These are phyloP conservation scores for Xylaria scruposa DNA, from an alignment of 495 filamentous ascomycete species.

Conservation along the genomic window DNA sequence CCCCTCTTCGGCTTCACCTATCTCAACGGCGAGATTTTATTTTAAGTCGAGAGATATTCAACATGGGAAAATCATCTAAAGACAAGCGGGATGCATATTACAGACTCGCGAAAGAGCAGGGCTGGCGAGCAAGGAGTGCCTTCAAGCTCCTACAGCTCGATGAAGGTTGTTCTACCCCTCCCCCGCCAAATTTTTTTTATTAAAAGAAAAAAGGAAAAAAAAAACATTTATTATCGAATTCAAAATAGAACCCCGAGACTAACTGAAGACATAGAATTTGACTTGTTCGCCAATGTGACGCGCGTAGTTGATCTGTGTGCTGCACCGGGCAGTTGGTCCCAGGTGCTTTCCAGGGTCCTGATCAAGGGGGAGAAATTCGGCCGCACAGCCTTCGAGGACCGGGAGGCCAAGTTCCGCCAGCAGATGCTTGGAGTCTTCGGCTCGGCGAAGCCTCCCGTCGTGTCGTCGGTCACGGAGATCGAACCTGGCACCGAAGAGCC, in stretches of 20 bases:
- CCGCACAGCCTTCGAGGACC: conserved; percentile 81
- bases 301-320: conserved; percentile 96
- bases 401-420: conserved; percentile 67
- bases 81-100: conserved; percentile 99
- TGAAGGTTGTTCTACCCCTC: conserved; percentile 58
- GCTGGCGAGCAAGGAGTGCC: conserved; percentile 93
- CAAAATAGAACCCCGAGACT: conserved; percentile 28
- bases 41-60: not conserved
- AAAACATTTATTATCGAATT: not conserved
- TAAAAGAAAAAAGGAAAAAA: too few relatives aligned
- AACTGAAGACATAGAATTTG: conserved; percentile 69
- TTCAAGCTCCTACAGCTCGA: conserved; percentile 97
- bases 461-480: conserved; percentile 33
- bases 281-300: conserved; percentile 86
- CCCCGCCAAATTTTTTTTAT: too few relatives aligned
- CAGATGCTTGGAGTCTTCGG: conserved; percentile 57
- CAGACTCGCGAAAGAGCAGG: conserved; percentile 95
- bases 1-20: not conserved
- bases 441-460: conserved; percentile 31
- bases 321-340: conserved; percentile 94
- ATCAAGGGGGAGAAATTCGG: conserved; percentile 93
- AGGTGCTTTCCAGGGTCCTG: conserved; percentile 89
- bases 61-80: conserved; percentile 98
- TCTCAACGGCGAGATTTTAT: not conserved
- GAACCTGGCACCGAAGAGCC: conserved; percentile 31